A percentile compares a stretch with the other conserved stretches of the same genome.
These are phyloP conservation scores for Sungouiella blattae DNA, from an alignment of 805 yeast genomes.

Conservation along the genomic window DNA sequence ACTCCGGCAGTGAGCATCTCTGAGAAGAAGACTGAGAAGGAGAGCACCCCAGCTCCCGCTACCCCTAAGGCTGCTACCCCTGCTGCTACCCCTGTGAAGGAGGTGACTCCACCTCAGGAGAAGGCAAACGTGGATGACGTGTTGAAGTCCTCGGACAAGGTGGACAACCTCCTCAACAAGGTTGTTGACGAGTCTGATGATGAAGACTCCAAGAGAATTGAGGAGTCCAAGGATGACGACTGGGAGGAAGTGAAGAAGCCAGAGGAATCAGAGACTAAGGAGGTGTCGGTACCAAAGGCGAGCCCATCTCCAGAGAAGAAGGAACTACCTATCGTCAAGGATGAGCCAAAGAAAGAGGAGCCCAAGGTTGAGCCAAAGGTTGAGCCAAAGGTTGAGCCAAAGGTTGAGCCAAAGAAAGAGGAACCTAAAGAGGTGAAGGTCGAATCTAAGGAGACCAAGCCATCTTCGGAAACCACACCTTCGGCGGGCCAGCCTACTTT, in stretches of 20 bases:
- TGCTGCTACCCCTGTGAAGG: constrained; percentile 4
- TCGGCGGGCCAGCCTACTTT: constrained; percentile 45
- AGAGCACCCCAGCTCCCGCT: background rate
- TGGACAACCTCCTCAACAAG: constrained; percentile 31
- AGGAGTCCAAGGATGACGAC: constrained; percentile 31
- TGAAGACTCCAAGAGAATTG: constrained; percentile 24
- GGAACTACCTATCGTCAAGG: constrained; percentile 4
- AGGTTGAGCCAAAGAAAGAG: constrained; percentile 10
- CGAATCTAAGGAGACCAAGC: constrained; percentile 8
- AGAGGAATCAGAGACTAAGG: too few relatives aligned
- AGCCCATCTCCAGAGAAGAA: constrained; percentile 8
- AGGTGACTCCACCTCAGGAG: constrained; percentile 1
- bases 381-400: constrained; percentile 16
- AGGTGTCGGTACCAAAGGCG: constrained; percentile 6
- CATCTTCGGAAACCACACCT: constrained; percentile 6
- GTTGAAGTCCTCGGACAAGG: constrained; percentile 35
- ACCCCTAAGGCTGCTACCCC: background rate
- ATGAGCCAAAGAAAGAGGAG: constrained; percentile 11
- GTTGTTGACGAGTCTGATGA: constrained; percentile 39
- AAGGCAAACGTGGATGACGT: constrained; percentile 33
- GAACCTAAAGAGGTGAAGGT: constrained; percentile 16
- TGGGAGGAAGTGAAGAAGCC: constrained; percentile 40
- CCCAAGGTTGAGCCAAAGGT: constrained; percentile 12
- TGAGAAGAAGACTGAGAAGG: constrained; percentile 14
- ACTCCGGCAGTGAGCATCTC: constrained; percentile 30